Evolutionary conservation across 768 basidiomycete species (phyloP).

Genomic region (Podaxis sp.): DNA sequence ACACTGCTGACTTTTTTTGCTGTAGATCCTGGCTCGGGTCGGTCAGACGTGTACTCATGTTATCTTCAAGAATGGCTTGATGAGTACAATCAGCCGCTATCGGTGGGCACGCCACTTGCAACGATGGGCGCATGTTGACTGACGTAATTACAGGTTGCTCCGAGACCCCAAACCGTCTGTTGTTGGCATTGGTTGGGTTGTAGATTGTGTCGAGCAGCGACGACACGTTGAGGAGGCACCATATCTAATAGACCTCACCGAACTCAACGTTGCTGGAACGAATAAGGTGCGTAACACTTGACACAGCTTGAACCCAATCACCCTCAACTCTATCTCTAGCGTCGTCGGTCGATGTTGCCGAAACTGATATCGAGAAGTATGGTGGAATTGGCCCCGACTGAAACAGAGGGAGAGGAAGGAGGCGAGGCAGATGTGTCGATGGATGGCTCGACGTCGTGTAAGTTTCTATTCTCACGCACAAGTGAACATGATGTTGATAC

Average conservation of each 20-base stretch:
- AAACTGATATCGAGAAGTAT: slow-evolving; percentile 41
- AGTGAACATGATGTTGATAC: slow-evolving; percentile 14
- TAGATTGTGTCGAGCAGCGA: slow-evolving; percentile 76
- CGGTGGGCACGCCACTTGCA: slow-evolving; percentile 39
- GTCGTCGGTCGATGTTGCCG: slow-evolving; percentile 73
- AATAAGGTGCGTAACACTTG: slow-evolving; percentile 48
- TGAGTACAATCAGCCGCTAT: slow-evolving; percentile 72
- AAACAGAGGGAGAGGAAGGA: slow-evolving; percentile 25
- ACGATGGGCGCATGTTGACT: neutral
- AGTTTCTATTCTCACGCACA: slow-evolving; percentile 17
- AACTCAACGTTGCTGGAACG: slow-evolving; percentile 53
- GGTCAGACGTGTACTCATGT: slow-evolving; percentile 80
- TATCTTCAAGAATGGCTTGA: slow-evolving; percentile 79
- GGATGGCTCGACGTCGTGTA: slow-evolving; percentile 45
- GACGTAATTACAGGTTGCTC: slow-evolving; percentile 41
- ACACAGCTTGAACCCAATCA: neutral
- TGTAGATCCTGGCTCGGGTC: slow-evolving; percentile 60
- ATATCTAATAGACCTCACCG: slow-evolving; percentile 65
- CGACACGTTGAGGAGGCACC: slow-evolving; percentile 60
- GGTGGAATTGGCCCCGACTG: slow-evolving; percentile 18
- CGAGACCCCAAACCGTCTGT: slow-evolving; percentile 69
- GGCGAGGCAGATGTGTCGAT: slow-evolving; percentile 39
- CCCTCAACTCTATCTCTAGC: slow-evolving; percentile 34
- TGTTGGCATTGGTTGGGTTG: slow-evolving; percentile 88
- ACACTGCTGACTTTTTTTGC: neutral